Base-by-base conservation (phyloP, 805 yeast genomes). In the Candida dajiaensis region DNA sequence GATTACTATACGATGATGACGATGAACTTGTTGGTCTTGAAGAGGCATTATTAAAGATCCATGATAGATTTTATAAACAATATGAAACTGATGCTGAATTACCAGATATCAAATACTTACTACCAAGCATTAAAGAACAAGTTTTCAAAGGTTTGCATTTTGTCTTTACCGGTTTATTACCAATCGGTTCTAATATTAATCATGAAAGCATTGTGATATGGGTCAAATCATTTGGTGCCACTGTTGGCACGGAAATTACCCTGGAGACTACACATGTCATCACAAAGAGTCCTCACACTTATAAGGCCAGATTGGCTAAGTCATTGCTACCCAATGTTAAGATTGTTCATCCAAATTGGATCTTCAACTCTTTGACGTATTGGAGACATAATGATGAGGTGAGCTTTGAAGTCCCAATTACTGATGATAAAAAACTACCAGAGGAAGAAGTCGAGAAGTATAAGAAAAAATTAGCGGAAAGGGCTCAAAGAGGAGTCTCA, bases 151-250 rank as follows among this genome's bases (percentile, higher is more conserved):
- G 83, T 7, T 76, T 82, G 40, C 78, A 79, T 3, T 77, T 94
- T 46, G 73, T 92, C 18, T 84, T 94, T 54, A 85, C 96, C 4
- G 97, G 98, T 0, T 73, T 92, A n/a, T 74, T 94, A 20, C 97
- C 97, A 1, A 61, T 88, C n/a, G 94, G 94, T 1, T 73, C 82
- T 12, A 76, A 80, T 45, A 67, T 86, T 16, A 82, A 84, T 44
- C 68, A 74, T 29, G 94, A 95, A 4, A 96, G 89, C 61, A 86
- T 94, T 39, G 97, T 90, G 2, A 79, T 83, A 20, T 92, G 98
- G 97, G 86, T 92, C 12, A 77, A 78, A 42, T 87, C 90, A 45
- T 92, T 92, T 72, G 99, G 99, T 1, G 97, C 96, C 0, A 72
- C 72, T 2, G 89, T 92, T 8, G 84, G 84, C 1, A 71, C 81